These are phyloP conservation scores for Beauveria sp. DNA, from an alignment of 2,329 filamentous ascomycete genomes.

Conservation along the genomic window DNA sequence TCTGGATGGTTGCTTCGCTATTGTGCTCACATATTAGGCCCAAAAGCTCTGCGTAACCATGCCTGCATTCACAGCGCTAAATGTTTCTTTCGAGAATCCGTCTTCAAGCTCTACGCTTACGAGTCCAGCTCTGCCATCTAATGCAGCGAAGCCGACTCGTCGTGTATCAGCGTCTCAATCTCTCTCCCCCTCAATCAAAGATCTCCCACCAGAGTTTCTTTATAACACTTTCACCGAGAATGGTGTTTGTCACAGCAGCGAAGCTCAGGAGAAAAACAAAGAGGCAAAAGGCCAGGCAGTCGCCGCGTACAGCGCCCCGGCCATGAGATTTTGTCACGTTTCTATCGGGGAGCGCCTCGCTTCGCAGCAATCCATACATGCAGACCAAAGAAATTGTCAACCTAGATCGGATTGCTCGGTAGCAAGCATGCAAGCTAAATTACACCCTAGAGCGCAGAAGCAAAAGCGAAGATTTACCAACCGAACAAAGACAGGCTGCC, in stretches of 20 bases:
- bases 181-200: neutral
- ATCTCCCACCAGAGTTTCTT: neutral
- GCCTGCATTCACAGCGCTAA: neutral
- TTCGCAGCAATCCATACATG: neutral
- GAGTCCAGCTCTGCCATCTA: neutral
- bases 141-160: neutral
- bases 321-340: neutral
- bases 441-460: constrained; percentile 58
- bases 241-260: neutral
- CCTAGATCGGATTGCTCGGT: neutral
- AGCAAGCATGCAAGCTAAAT: constrained; percentile 21
- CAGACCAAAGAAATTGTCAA: neutral
- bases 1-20: neutral
- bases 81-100: neutral
- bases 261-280: too few relatives aligned
- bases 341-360: neutral
- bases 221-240: neutral
- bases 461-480: constrained; percentile 83
- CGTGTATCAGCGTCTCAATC: neutral
- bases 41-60: neutral
- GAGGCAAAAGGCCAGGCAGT: too few relatives aligned
- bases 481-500: constrained; percentile 88
- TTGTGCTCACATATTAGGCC: neutral
- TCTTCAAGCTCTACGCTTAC: neutral
- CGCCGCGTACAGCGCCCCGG: neutral